Evolutionary conservation across 75 land plant genomes (phyloP), one percentile per base, ranked within the genome.

Genomic region (Sequoia sempervirens): DNA sequence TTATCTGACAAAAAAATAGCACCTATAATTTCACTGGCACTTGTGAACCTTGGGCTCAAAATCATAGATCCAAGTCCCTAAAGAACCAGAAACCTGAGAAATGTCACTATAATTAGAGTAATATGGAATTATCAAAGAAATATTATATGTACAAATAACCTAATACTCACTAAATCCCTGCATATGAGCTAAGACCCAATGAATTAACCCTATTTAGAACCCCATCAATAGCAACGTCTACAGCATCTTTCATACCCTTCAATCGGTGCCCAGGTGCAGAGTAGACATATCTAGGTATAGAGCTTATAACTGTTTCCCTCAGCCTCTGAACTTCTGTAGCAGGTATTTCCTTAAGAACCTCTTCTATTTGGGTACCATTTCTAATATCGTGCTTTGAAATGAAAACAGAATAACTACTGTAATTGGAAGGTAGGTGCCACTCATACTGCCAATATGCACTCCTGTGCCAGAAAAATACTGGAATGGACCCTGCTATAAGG

Each of bases 381-480:
- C 83, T 85, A 68, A 92, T 91, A 5, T 80, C 88, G 64, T 84
- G 53, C 52, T 89, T 88, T 82, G 90, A 82, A 18, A 95, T 91
- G 83, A 91, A 92, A 34, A 95, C 95, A 43, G 97, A 95, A 83
- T 88, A 95, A 76, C 85, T 86, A 70, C 26, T 83, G 37, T 84
- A 86, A 40, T 93, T 87, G 4, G 83, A 87, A 38, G 93, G 90
- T 13, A 96, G 85, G 66, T 90, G 88, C 92, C 93, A 94, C 79
- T 82, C 53, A 85, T 94, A 92, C 84, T 96, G 98, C 52, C 30
- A 83, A 82, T 93, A 90, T 32, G 94, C 91, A 47, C 84, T 91
- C 78, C 90, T 81, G 64, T 73, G 58, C 95, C 95, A 95, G 92
- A 95, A 95, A 85, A 93, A 89, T 26, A 95, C 95, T 43, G 95